Percentiles rank a stretch among this genome's conserved stretches.
These are phyloP conservation scores for Micractinium conductrix DNA, from an alignment of 139 green algal genomes.

Conservation along the genomic window DNA sequence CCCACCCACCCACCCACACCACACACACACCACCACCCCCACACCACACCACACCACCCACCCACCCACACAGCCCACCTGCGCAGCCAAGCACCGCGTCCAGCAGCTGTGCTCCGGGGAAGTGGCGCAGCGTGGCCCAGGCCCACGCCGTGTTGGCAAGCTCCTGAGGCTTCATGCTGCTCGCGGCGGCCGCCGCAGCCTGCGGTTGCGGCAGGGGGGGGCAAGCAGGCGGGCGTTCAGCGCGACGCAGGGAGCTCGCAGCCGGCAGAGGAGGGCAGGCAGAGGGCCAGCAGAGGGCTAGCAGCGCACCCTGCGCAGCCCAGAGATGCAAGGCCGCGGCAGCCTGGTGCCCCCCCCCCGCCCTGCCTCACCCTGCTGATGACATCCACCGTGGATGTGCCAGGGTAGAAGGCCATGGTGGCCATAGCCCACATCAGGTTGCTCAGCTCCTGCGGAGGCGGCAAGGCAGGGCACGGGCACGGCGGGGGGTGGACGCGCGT, in stretches of 20 bases:
- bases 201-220: too few relatives aligned
- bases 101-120: slow-evolving; percentile 35
- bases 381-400: neutral
- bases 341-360: neutral
- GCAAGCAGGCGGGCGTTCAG: too few relatives aligned
- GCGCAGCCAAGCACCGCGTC: slow-evolving; percentile 1
- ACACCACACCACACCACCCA: neutral
- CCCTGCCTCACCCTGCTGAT: neutral
- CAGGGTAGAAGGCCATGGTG: slow-evolving; percentile 41
- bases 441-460: slow-evolving; percentile 45
- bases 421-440: slow-evolving; percentile 56
- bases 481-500: neutral
- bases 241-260: too few relatives aligned
- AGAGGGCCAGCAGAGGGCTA: too few relatives aligned
- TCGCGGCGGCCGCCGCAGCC: too few relatives aligned
- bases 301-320: too few relatives aligned
- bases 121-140: slow-evolving; percentile 42
- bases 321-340: too few relatives aligned
- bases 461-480: neutral
- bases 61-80: neutral
- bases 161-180: slow-evolving; percentile 54
- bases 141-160: slow-evolving; percentile 57
- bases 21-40: neutral
- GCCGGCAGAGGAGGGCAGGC: too few relatives aligned
- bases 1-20: neutral